Conservation (phyloP, 1,139 yeast genomes). For the Suhomyces taliae region DNA sequence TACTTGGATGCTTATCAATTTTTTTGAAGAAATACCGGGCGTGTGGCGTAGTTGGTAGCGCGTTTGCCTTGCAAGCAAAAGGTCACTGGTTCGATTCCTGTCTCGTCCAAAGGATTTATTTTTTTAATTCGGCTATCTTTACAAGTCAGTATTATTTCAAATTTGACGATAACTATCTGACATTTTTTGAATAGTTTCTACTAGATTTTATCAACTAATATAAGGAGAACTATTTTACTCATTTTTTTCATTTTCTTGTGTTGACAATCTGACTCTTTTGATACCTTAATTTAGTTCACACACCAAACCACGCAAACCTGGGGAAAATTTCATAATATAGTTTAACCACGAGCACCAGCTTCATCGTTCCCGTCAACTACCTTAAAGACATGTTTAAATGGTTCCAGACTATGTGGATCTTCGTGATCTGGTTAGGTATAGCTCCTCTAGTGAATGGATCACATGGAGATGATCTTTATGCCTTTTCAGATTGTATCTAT, state of each 20-base stretch:
- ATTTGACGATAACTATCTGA: neutral
- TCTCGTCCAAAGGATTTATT: conserved; percentile 47
- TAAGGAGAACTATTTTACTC: neutral
- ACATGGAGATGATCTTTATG: conserved; percentile 75
- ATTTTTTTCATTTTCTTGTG: neutral
- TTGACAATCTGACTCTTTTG: neutral
- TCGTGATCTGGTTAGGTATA: neutral
- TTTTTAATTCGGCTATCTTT: neutral
- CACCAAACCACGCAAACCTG: neutral
- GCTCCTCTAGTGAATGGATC: conserved; percentile 44
- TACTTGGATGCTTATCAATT: neutral
- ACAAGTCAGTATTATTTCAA: neutral
- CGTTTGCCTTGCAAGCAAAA: conserved; percentile 67
- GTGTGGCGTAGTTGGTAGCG: conserved; percentile 76
- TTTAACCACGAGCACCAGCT: neutral
- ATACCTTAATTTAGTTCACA: too few relatives aligned
- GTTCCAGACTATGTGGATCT: neutral
- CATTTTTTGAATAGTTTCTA: too few relatives aligned
- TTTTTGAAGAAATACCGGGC: conserved; percentile 34
- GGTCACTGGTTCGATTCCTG: conserved; percentile 70
- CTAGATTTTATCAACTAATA: too few relatives aligned
- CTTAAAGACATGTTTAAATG: neutral
- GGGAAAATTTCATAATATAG: conserved; percentile 1
- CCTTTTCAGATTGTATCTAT: conserved; percentile 62
- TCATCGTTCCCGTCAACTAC: neutral